Conservation (phyloP, 768 basidiomycete genomes). For the Pulveroboletus frians region DNA sequence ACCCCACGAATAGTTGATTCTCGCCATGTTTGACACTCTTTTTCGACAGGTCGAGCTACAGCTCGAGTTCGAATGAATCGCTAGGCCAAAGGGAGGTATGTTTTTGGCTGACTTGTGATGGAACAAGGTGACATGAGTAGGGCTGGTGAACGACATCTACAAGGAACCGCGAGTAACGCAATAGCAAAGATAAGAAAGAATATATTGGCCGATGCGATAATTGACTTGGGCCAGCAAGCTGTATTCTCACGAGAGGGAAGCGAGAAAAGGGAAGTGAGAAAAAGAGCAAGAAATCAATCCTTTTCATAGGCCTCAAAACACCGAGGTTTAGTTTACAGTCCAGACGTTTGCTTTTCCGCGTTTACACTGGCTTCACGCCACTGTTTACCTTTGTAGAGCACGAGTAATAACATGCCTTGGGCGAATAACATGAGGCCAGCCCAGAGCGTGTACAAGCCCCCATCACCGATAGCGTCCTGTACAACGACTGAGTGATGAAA, state of each 20-base stretch:
- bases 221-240: no score
- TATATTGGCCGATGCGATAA: no score
- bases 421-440: slow-evolving; percentile 50
- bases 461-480: slow-evolving; percentile 71
- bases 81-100: no score
- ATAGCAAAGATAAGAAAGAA: no score
- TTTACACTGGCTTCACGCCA: slow-evolving; percentile 56
- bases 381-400: slow-evolving; percentile 52
- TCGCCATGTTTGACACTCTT: neutral
- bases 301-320: no score
- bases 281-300: no score
- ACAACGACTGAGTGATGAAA: neutral
- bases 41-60: slow-evolving; percentile 4
- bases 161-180: no score
- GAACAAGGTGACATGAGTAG: no score
- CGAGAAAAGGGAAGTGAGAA: no score
- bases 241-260: no score
- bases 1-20: neutral
- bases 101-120: no score
- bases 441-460: slow-evolving; percentile 68
- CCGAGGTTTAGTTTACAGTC: neutral
- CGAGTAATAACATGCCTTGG: slow-evolving; percentile 53
- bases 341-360: slow-evolving; percentile 30
- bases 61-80: neutral
- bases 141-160: no score